Base-by-base conservation (phyloP, 73 alveolate genomes). In the Paramecium tetraurelia region DNA sequence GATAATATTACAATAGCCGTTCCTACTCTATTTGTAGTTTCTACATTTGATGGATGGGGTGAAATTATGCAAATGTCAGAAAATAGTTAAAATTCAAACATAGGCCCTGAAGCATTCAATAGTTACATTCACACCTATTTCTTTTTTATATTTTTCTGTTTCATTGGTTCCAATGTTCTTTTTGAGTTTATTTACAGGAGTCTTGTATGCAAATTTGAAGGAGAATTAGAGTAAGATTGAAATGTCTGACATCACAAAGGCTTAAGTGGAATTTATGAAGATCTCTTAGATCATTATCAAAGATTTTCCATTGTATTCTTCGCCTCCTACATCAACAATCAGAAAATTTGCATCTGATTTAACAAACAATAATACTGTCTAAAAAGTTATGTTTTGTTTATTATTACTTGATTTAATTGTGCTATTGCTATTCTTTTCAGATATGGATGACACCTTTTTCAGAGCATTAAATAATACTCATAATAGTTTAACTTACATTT, bases 31-130 rank as follows among this genome's bases (percentile, higher is more conserved):
- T 80, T 80, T 80, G 72, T 80, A 1, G 90, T 80, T 10, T 44
- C 76, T 2, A 80, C 90, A 9, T 80, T 80, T 80, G 90, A 80
- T 80, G 90, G 75, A 31, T 80, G 90, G 90, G 90, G 76, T 5
- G 90, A 80, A 35, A 80, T 80, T 1, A 2, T 80, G 33, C 46
- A 80, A 27, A 63, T 80, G 5, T 59, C 90, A 1, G 46, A 80
- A 7, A 80, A 80, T 31, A 31, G 63, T 22, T 12, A 41, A 24
- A 22, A 33, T 48, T 2, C 38, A 2, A 41, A 80, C 2, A 18
- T 24, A n/a, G 90, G 90, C 7, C 90, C 90, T 5, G 29, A 21
- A 20, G 76, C 70, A 20, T 80, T 31, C 10, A 46, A 40, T 20
- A 80, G 72, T 48, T 46, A 44, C 5, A 46, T 48, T 43, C 76